Evolutionary conservation across 2,329 filamentous ascomycete genomes (phyloP), one percentile per base, ranked within the genome.

Genomic region (Trichoderma semiorbis): DNA sequence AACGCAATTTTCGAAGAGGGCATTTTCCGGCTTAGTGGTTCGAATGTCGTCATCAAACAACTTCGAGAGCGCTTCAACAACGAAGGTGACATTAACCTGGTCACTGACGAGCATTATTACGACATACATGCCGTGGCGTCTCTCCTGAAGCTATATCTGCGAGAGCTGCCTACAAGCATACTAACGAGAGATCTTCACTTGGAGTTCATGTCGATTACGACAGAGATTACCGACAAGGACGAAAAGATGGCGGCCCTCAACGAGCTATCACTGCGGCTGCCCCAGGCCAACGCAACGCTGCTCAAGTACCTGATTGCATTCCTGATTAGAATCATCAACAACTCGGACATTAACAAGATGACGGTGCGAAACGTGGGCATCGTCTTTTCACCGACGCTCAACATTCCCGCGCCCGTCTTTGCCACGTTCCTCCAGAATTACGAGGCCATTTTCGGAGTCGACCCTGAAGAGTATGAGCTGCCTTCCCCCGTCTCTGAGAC

Each of bases 81-180:
- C 5, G 95, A 99, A 83, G 92, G 95, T 60, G 96, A 99, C 78
- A 88, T 99, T 75, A 94, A 97, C 79, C 86, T 99, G 66, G 81
- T 98, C 30, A 89, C 87, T 2, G 95, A 95, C 72, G 92, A 92
- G 64, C 90, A 93, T 72, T 97, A 95, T 79, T 94, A 97, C 79
- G 96, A 99, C 80, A 95, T 99, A 30, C 95, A 99, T 80, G 96
- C 96, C 0, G 92, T 99, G 12, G 96, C 96, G 8, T 97, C 95
- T 39, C 85, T 99, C 62, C 87, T 99, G 77, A 99, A 99, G 83
- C 86, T 97, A 63, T 99, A 98, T 80, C 86, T 99, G 60, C 91
- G 96, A 69, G 96, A 99, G 81, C 85, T 99, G 68, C 96, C 96
- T 6, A 92, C 91, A 1, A 97, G 94, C 18, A 95, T 99, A 43